Evolutionary conservation across 495 filamentous ascomycete genomes (phyloP), one percentile per base, ranked within the genome.

Genomic region (Xylaria sp.): DNA sequence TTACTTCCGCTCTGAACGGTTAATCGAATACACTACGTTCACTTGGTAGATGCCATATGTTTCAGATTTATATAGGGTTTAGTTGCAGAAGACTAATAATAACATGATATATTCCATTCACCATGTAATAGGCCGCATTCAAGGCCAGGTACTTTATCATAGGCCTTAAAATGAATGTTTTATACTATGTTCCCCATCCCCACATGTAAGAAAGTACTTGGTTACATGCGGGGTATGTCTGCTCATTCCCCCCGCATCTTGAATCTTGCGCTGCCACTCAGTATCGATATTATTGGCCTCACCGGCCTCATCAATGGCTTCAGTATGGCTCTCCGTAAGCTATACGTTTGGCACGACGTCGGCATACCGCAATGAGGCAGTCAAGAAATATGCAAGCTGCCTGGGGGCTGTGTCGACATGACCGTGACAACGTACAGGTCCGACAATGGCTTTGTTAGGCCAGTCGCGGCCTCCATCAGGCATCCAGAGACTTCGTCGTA

Each of bases 201-300:
- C 19, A 24, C 29, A 21, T 52, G 50, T 11, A 40, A 41, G 5
- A 41, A 11, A 43, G 63, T 57, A 9, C 46, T 29, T 24, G 37
- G 64, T 57, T 35, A 26, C 24, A 41, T 67, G 64, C 48, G 48
- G 64, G 48, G 64, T 67, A 67, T 41, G 19, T 17, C 24, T 67
- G 15, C 31, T 43, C 35, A 40, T 14, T 44, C 33, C 41, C 43
- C 29, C 33, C 62, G 5, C 29, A 19, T 24, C 33, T n/a, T 21
- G 17, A 7, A 43, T 31, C 21, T 33, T 4, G 5, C n/a, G n/a
- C 48, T 57, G 21, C 35, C 21, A 41, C 8, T 55, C 31, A 33
- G 19, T n/a, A 19, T n/a, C 31, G 19, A 33, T 37, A 40, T 43
- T 40, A 41, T 31, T 67, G 46, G 46, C 46, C 64, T 67, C 31